These are phyloP conservation scores for Metschnikowia bowlesiae DNA, from an alignment of 805 yeast genomes.

Conservation along the genomic window DNA sequence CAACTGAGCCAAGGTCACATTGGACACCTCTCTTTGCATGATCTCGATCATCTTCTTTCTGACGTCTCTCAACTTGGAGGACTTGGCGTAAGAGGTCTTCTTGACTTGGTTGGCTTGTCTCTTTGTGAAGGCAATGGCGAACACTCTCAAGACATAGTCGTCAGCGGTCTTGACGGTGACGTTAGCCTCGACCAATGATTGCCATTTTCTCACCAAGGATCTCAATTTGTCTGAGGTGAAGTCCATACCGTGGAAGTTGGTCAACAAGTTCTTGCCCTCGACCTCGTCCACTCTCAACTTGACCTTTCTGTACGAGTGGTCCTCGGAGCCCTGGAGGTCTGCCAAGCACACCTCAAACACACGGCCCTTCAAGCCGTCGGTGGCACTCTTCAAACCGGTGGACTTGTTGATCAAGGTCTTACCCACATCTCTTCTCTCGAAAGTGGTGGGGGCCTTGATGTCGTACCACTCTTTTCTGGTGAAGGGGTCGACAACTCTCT, in stretches of 20 bases:
- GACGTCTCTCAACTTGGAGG: slow-evolving; percentile 94
- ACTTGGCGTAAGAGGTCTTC: slow-evolving; percentile 97
- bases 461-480: slow-evolving; percentile 98
- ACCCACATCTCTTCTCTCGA: slow-evolving; percentile 98
- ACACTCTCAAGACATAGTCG: slow-evolving; percentile 93
- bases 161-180: slow-evolving; percentile 97
- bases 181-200: slow-evolving; percentile 95
- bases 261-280: slow-evolving; percentile 96
- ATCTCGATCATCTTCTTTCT: slow-evolving; percentile 96
- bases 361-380: slow-evolving; percentile 97
- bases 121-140: slow-evolving; percentile 98
- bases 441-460: slow-evolving; percentile 98
- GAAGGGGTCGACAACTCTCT: slow-evolving; percentile 99
- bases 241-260: slow-evolving; percentile 99
- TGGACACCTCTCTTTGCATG: slow-evolving; percentile 93
- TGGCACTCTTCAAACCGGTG: slow-evolving; percentile 96
- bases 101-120: slow-evolving; percentile 95
- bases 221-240: slow-evolving; percentile 97
- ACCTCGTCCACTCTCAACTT: slow-evolving; percentile 98
- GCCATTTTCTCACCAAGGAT: slow-evolving; percentile 99
- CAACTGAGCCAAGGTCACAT: slow-evolving; percentile 93
- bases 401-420: slow-evolving; percentile 98
- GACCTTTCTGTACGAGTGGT: slow-evolving; percentile 96
- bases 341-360: slow-evolving; percentile 93
- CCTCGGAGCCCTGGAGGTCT: slow-evolving; percentile 98